These are phyloP conservation scores for Ogataea zsoltii DNA, from an alignment of 805 yeast genomes.

Conservation along the genomic window DNA sequence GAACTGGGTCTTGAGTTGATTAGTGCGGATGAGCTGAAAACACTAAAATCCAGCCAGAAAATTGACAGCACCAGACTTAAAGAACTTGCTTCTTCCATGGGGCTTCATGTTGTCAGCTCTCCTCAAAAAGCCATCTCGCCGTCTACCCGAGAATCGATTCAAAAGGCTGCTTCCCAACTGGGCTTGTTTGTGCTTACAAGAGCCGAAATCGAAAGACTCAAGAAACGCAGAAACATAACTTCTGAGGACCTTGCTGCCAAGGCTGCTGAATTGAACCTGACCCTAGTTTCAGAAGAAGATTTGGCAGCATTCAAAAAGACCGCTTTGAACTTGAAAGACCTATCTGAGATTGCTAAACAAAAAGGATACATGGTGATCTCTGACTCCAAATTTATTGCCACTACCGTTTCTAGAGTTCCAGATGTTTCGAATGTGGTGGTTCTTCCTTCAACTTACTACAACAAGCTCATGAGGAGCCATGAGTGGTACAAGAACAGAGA, in stretches of 20 bases:
- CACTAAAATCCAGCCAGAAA: neutral
- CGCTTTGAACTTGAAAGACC: conserved; percentile 19
- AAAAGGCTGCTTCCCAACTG: conserved; percentile 26
- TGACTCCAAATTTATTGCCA: conserved; percentile 57
- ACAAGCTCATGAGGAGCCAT: conserved; percentile 50
- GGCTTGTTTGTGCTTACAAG: conserved; percentile 37
- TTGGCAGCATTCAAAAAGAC: conserved; percentile 17
- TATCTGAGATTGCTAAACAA: conserved; percentile 43
- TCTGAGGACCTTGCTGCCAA: conserved; percentile 35
- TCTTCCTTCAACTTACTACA: conserved; percentile 64
- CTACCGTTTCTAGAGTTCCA: conserved; percentile 56
- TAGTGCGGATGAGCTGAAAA: neutral
- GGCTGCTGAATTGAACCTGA: conserved; percentile 45
- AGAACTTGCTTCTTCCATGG: conserved; percentile 20
- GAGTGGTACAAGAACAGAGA: conserved; percentile 32
- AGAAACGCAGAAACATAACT: conserved; percentile 28
- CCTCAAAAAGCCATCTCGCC: conserved; percentile 10
- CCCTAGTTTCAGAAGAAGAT: conserved; percentile 32
- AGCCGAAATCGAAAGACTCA: conserved; percentile 34
- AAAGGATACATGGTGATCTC: conserved; percentile 59
- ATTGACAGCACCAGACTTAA: conserved; percentile 9
- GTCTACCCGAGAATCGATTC: conserved; percentile 11
- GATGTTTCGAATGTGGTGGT: conserved; percentile 60
- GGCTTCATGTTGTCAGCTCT: conserved; percentile 16
- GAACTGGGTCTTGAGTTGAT: conserved; percentile 2